phyloP scores from a whole-genome alignment of 352 stramenopile species.

The Phytophthora cactorum region DNA sequence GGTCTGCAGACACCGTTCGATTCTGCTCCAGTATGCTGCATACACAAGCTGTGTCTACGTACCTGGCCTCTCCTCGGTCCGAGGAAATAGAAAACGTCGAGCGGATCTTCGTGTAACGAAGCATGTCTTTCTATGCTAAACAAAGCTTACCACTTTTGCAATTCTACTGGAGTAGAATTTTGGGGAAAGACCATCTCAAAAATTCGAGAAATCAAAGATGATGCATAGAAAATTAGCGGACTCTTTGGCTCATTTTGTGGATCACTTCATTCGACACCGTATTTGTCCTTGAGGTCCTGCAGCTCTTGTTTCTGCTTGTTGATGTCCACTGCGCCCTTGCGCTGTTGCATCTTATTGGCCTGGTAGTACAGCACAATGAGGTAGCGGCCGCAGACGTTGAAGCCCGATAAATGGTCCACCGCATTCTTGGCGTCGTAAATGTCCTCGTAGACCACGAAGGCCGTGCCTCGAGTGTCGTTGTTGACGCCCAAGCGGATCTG shows the following conservation, averaged over 20 bases:
- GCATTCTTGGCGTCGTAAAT: conserved; percentile 99
- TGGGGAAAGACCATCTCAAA: neutral
- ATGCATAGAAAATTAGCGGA: neutral
- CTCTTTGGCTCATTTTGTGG: neutral
- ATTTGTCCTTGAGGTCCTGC: conserved; percentile 87
- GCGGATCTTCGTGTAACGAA: conserved; percentile 4
- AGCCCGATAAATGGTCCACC: conserved; percentile 98
- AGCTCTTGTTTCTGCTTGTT: conserved; percentile 83
- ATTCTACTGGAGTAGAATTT: no score
- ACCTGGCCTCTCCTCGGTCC: conserved; percentile 17
- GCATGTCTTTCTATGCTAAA: no score
- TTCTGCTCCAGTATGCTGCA: conserved; percentile 60
- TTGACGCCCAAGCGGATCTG: conserved; percentile 95
- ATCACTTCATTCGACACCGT: conserved; percentile 73
- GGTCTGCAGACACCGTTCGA: conserved; percentile 41
- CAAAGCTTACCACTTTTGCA: no score
- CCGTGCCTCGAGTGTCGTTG: conserved; percentile 96
- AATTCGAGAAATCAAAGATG: neutral
- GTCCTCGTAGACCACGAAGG: conserved; percentile 99
- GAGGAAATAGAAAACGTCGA: conserved; percentile 9
- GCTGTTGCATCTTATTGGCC: conserved; percentile 84
- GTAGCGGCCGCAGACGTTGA: conserved; percentile 99
- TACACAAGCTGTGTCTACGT: conserved; percentile 67
- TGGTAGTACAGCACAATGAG: conserved; percentile 99
- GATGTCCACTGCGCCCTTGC: conserved; percentile 45